Base-by-base conservation (phyloP, 2,329 filamentous ascomycete genomes). In the Geosmithia morbida region DNA sequence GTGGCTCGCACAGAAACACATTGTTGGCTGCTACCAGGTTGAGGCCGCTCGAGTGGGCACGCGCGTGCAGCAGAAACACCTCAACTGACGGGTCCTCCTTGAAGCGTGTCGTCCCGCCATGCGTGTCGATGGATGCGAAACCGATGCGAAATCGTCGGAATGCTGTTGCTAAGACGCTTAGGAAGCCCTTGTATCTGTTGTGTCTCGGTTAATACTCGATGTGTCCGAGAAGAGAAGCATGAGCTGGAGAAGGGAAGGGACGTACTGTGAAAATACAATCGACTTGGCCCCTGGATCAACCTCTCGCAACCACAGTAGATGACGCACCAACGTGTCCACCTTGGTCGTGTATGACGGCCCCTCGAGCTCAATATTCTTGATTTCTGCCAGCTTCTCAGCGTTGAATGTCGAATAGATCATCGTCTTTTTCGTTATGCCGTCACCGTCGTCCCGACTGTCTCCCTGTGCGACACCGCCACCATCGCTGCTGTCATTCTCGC, bases 21-120 rank as follows among this genome's bases (percentile, higher is more conserved):
- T 97, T 88, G 44, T 81, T 95, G 4, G 90, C 92, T 56, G 94
- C 90, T 53, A 95, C 84, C 0, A 98, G 75, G 51, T 94, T 97
- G 29, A 98, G 71, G 0, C 92, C 92, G 1, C 85, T 89, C 0
- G 87, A 84, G 59, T 95, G 87, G 0, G 87, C 85, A 53, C 88
- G 85, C 6, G 89, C 89, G 59, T 96, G 88, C 14, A 98, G 74
- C 3, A 97, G 71, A 55, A 98, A 90, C 55, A 85, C 89, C 60
- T 96, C 87, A 6, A 83, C 63, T 2, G 67, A 62, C 1, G 86
- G 75, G 51, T 96, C 81, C 2, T 79, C 70, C 55, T 84, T 87
- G 70, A 97, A 98, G 7, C 66, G 76, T 33, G 79, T 70, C 51
- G 90, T 83, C 10, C 87, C 87, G 50, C 77, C 66, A 13, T 73